Evolutionary conservation across 1,284 basidiomycete species (phyloP).

Genomic region (Tetrapyrgos nigripes): DNA sequence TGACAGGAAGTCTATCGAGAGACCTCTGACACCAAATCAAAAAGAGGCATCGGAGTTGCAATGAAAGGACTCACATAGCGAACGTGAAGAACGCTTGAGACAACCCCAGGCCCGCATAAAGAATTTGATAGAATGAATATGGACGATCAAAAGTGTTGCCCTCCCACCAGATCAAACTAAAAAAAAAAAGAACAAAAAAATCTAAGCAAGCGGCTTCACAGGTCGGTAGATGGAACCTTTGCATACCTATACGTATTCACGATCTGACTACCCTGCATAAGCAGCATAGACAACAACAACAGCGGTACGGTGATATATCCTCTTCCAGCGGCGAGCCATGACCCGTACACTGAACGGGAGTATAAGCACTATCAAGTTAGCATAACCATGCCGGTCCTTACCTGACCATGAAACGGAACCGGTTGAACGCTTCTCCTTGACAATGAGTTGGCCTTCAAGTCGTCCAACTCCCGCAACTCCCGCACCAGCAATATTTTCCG

Average conservation of each 20-base stretch:
- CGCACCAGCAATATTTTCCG: constrained; percentile 33
- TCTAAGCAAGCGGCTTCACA: not conserved
- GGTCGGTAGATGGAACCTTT: not conserved
- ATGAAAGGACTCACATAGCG: constrained; percentile 45
- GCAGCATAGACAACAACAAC: constrained; percentile 56
- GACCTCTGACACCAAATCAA: constrained; percentile 47
- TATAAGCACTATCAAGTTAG: not conserved
- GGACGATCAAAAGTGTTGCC: constrained; percentile 54
- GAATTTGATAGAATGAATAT: constrained; percentile 71
- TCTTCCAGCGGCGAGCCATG: constrained; percentile 71
- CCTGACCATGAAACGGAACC: constrained; percentile 65
- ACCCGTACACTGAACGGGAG: constrained; percentile 64
- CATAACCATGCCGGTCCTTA: constrained; percentile 26
- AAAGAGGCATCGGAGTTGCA: constrained; percentile 13
- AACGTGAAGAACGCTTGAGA: constrained; percentile 71
- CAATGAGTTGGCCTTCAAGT: constrained; percentile 67
- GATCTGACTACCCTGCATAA: constrained; percentile 71
- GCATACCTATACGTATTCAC: constrained; percentile 41
- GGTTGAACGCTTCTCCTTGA: constrained; percentile 68
- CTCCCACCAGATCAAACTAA: constrained; percentile 81
- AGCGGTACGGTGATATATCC: constrained; percentile 63
- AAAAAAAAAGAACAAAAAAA: too few species aligned
- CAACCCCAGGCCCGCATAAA: constrained; percentile 74
- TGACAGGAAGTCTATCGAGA: constrained; percentile 61
- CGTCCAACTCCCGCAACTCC: constrained; percentile 65